Evolutionary conservation across 768 basidiomycete genomes (phyloP).

Genomic region (Omphalotus guepiniiformis): DNA sequence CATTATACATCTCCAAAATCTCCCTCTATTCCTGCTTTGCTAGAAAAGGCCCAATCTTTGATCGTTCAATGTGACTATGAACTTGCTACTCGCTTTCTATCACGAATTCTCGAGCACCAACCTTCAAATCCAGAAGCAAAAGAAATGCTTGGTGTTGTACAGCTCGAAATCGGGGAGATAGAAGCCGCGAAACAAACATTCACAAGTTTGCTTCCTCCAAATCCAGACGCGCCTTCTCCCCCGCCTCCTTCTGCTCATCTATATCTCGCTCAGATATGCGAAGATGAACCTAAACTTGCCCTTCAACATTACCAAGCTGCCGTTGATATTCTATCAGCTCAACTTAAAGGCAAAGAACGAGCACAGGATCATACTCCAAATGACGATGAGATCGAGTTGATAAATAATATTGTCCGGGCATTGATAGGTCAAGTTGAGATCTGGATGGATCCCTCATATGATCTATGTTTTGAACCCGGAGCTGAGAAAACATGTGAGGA

Average conservation of each 20-base stretch:
- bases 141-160: constrained; percentile 76
- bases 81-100: constrained; percentile 69
- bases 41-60: constrained; percentile 77
- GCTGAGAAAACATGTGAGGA: constrained; percentile 82
- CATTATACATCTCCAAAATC: constrained; percentile 18
- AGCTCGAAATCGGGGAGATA: constrained; percentile 76
- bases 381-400: constrained; percentile 56
- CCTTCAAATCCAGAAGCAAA: constrained; percentile 61
- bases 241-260: constrained; percentile 80
- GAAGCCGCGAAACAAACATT: constrained; percentile 57
- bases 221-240: constrained; percentile 51
- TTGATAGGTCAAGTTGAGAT: constrained; percentile 89
- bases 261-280: constrained; percentile 83
- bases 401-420: constrained; percentile 68
- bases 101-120: constrained; percentile 62
- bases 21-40: constrained; percentile 49
- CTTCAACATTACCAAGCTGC: constrained; percentile 79
- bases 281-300: constrained; percentile 70
- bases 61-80: constrained; percentile 83
- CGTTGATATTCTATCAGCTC: constrained; percentile 60
- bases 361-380: constrained; percentile 33
- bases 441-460: constrained; percentile 91
- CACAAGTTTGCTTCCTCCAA: constrained; percentile 45
- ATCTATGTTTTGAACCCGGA: constrained; percentile 81
- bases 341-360: constrained; percentile 73